Conservation (phyloP, 1,139 yeast genomes). For the Zhuliangozyma blackwelliae region DNA sequence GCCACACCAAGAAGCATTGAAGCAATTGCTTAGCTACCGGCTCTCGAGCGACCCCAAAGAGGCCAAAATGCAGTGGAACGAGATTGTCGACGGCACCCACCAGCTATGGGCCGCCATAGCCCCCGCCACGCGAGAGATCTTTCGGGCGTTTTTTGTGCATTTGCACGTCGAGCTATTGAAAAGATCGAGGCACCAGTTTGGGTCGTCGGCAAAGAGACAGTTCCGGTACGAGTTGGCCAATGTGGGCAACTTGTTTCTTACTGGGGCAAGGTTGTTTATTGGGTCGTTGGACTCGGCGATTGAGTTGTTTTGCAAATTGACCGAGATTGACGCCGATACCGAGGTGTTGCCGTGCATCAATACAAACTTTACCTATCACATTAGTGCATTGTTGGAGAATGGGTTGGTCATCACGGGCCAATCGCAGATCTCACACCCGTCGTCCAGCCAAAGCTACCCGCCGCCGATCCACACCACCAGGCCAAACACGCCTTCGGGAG, state of each 20-base stretch:
- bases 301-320: conserved; percentile 65
- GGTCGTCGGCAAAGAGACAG: conserved; percentile 40
- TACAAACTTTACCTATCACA: conserved; percentile 82
- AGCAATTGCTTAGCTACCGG: conserved; percentile 55
- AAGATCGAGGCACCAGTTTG: conserved; percentile 44
- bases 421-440: conserved; percentile 89
- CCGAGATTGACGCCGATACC: conserved; percentile 53
- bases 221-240: conserved; percentile 76
- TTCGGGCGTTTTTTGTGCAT: conserved; percentile 73
- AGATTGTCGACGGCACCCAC: conserved; percentile 77
- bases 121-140: conserved; percentile 65
- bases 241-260: conserved; percentile 77
- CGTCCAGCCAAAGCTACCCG: conserved; percentile 26
- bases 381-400: conserved; percentile 68
- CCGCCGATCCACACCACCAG: conserved; percentile 36
- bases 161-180: conserved; percentile 75
- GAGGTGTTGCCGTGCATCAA: conserved; percentile 78
- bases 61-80: conserved; percentile 74
- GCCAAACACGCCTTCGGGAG: conserved; percentile 33
- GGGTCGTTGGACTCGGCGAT: conserved; percentile 85
- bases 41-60: conserved; percentile 46
- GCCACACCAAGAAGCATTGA: conserved; percentile 37
- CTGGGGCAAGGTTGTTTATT: conserved; percentile 76
- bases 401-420: conserved; percentile 87
- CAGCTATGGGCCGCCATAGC: conserved; percentile 59